Percentiles rank a stretch among this genome's conserved stretches.
Evolutionary conservation across 495 filamentous ascomycete genomes (phyloP).

Genomic region (Neurospora sp.): DNA sequence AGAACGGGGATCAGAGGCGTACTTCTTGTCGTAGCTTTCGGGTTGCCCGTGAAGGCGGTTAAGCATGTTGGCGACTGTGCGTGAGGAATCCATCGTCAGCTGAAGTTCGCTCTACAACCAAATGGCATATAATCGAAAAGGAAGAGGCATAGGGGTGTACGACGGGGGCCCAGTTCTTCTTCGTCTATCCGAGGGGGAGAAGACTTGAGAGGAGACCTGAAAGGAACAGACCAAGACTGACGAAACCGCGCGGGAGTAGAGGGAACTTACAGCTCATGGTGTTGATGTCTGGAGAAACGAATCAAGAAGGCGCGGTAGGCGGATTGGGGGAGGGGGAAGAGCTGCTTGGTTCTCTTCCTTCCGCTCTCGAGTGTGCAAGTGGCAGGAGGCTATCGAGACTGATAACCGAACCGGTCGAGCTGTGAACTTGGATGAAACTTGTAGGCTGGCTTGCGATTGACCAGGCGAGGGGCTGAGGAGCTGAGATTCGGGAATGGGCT

Average conservation of each 20-base stretch:
- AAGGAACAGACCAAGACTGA: conserved; percentile 16
- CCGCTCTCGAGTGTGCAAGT: conserved; percentile 2
- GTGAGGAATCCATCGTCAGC: conserved; percentile 7
- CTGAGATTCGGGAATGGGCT: conserved; percentile 14
- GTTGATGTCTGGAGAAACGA: conserved; percentile 12
- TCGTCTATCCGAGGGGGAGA: neutral
- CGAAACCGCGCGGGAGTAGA: conserved; percentile 13
- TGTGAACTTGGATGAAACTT: neutral
- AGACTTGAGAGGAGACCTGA: conserved; percentile 1
- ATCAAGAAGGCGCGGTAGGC: conserved; percentile 1
- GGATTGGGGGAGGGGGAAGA: neutral
- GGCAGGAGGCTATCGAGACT: neutral
- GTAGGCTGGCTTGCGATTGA: neutral
- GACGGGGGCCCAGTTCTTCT: neutral
- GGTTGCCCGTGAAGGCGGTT: conserved; percentile 97
- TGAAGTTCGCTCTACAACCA: neutral
- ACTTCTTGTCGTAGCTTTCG: conserved; percentile 98
- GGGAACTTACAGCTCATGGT: conserved; percentile 31
- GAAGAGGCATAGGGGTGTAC: neutral
- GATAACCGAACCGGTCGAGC: neutral
- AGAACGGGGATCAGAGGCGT: conserved; percentile 11
- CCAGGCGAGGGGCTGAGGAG: conserved; percentile 14
- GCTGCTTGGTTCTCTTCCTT: conserved; percentile 2
- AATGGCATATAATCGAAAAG: neutral
- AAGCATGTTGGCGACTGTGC: conserved; percentile 79